Conservation (phyloP, 1,284 basidiomycete species). For the Austroboletus olivaceoglutinosus region DNA sequence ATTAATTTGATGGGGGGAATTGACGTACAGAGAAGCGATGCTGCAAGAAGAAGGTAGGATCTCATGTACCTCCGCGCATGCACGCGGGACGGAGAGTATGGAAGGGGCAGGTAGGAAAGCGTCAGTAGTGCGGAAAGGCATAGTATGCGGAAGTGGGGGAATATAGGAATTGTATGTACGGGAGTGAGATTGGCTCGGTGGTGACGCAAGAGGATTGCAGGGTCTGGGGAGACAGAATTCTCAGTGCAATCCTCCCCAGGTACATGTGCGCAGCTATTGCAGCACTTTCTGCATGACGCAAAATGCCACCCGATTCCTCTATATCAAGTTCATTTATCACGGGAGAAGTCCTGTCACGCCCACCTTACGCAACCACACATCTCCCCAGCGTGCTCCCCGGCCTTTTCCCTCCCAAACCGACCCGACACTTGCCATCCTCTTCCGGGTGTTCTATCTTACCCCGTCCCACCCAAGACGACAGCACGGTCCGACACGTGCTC, state of each 20-base stretch:
- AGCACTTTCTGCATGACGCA: conserved; percentile 15
- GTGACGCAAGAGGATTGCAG: conserved; percentile 10
- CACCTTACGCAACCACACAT: conserved; percentile 24
- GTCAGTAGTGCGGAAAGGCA: conserved; percentile 8
- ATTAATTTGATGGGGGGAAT: conserved; percentile 34
- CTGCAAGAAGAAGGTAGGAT: conserved; percentile 20
- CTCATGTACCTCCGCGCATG: conserved; percentile 26
- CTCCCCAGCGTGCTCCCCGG: background rate
- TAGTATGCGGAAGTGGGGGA: no score
- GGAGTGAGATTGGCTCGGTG: conserved; percentile 7
- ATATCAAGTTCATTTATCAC: conserved; percentile 32
- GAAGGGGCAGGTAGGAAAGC: conserved; percentile 14
- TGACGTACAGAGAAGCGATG: conserved; percentile 39
- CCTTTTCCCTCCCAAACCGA: background rate
- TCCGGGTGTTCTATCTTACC: conserved; percentile 18
- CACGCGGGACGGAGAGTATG: conserved; percentile 19
- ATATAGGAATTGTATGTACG: no score
- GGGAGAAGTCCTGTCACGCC: conserved; percentile 19
- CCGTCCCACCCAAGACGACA: no score
- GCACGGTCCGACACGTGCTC: conserved; percentile 7
- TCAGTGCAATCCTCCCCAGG: conserved; percentile 26
- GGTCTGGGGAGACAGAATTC: conserved; percentile 15
- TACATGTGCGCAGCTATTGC: conserved; percentile 26
- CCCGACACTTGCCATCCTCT: background rate
- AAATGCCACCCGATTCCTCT: conserved; percentile 11